Evolutionary conservation across 2,329 filamentous ascomycete species (phyloP), one percentile per base, ranked within the genome.

Genomic region (Cladosporium sp.): DNA sequence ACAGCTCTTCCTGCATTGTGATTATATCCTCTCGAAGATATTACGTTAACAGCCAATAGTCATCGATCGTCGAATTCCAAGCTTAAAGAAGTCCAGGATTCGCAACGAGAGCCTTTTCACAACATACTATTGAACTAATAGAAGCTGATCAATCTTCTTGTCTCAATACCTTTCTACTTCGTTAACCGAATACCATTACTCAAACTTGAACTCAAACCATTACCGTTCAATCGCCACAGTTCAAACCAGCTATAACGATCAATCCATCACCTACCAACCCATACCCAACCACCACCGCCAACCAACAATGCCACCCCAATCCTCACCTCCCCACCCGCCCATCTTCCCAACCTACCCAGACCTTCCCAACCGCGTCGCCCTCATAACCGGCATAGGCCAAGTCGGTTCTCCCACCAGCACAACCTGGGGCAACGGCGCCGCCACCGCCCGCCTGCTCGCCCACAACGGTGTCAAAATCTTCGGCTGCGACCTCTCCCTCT

Each of bases 371-470:
- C 82, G 82, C 73, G 76, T 83, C 25, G 80, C 77, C 26, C 74
- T 83, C 1, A 77, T 83, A 59, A 80, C 81, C 54, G 81, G 81
- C 34, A 78, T 83, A 36, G 81, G 81, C 54, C 77, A 78, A 51
- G 76, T 78, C 34, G 74, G 76, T 23, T 69, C 67, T 6, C 67
- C 67, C 26, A 65, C 70, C 46, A 71, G 70, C 30, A 73, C 77
- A 25, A 81, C 80, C 23, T 85, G 82, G 83, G 82, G 82, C 57
- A 85, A 83, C 66, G 83, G 83, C 26, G 79, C 82, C 23, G 82
- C 83, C 39, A 83, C 79, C 61, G 81, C 83, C n/a, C 77, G 79
- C 5, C 71, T 80, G 0, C 75, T 85, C 21, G 79, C 81, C 3
- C 75, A 78, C 58, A 80, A 82, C 70, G 82, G 82, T n/a, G 84